These are phyloP conservation scores for Aspergillus awamori DNA, from an alignment of 2,329 filamentous ascomycete species.

Conservation along the genomic window DNA sequence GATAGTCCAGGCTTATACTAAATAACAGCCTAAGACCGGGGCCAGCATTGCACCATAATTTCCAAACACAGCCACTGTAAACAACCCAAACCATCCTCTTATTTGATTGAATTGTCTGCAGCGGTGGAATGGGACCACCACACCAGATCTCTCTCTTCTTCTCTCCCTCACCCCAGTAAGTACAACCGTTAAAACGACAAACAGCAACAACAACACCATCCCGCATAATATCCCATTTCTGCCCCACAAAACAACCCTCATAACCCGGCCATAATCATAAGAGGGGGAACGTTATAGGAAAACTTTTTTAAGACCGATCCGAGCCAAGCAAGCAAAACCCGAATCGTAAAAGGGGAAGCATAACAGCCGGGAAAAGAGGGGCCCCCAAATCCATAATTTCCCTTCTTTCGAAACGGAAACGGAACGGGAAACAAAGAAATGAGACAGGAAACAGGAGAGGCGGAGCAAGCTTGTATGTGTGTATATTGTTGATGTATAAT, in stretches of 20 bases:
- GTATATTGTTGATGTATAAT: no score
- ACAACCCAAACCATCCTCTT: slow-evolving; percentile 25
- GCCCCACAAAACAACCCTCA: background rate
- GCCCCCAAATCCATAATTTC: no score
- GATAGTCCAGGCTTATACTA: slow-evolving; percentile 34
- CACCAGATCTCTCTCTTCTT: slow-evolving; percentile 12
- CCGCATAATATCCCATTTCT: slow-evolving; percentile 10
- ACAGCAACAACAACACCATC: slow-evolving; percentile 3
- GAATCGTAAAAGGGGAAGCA: slow-evolving; percentile 6
- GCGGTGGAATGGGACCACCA: slow-evolving; percentile 15
- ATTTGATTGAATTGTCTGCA: slow-evolving; percentile 20
- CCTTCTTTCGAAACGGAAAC: no score
- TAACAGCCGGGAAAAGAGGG: no score
- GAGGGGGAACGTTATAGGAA: background rate
- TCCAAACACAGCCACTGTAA: slow-evolving; percentile 23
- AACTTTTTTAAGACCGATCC: slow-evolving; percentile 14
- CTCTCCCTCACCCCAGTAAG: slow-evolving; percentile 5
- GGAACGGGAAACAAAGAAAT: background rate
- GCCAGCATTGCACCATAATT: slow-evolving; percentile 30
- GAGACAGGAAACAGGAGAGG: slow-evolving; percentile 19
- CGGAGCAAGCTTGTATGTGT: slow-evolving; percentile 13
- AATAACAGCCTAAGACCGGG: slow-evolving; percentile 30
- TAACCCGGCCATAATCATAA: background rate
- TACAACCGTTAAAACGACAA: slow-evolving; percentile 6
- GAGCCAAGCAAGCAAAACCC: slow-evolving; percentile 3